Evolutionary conservation across 2,329 filamentous ascomycete species (phyloP).

Genomic region (Claviceps monticola): DNA sequence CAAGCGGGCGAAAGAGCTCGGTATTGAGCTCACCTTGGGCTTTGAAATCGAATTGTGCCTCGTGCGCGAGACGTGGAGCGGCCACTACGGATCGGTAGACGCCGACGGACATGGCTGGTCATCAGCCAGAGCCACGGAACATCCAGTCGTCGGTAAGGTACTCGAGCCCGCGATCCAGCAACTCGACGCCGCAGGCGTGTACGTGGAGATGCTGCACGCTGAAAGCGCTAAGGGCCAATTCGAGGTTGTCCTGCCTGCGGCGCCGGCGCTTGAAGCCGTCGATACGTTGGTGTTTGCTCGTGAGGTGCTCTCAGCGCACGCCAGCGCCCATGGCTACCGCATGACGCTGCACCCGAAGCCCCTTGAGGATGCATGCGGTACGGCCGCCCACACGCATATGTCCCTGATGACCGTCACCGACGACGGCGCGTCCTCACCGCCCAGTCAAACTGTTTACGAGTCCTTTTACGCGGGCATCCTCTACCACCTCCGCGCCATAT

Average conservation of each 20-base stretch:
- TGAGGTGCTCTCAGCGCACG: constrained; percentile 52
- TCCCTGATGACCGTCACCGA: constrained; percentile 34
- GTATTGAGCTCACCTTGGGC: constrained; percentile 50
- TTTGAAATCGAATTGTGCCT: constrained; percentile 77
- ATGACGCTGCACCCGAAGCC: constrained; percentile 67
- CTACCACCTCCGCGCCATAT: constrained; percentile 48
- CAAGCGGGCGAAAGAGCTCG: constrained; percentile 33
- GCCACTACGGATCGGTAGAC: constrained; percentile 30
- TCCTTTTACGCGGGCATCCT: constrained; percentile 62
- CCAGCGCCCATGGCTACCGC: constrained; percentile 45
- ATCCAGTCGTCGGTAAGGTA: constrained; percentile 39
- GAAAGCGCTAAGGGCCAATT: constrained; percentile 64
- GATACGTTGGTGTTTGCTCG: constrained; percentile 59
- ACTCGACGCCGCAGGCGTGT: constrained; percentile 48
- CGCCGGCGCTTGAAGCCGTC: constrained; percentile 50
- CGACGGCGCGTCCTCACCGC: not conserved
- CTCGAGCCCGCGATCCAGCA: constrained; percentile 51
- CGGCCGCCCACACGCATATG: constrained; percentile 55
- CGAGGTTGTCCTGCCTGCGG: constrained; percentile 56
- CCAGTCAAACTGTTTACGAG: constrained; percentile 33
- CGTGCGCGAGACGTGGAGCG: constrained; percentile 31
- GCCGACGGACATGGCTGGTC: constrained; percentile 59
- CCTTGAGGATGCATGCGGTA: constrained; percentile 42
- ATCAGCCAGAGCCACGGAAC: constrained; percentile 47
- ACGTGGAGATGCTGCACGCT: constrained; percentile 59